phyloP scores from a whole-genome alignment of 768 basidiomycete species.

The Multifurca ochricompacta region DNA sequence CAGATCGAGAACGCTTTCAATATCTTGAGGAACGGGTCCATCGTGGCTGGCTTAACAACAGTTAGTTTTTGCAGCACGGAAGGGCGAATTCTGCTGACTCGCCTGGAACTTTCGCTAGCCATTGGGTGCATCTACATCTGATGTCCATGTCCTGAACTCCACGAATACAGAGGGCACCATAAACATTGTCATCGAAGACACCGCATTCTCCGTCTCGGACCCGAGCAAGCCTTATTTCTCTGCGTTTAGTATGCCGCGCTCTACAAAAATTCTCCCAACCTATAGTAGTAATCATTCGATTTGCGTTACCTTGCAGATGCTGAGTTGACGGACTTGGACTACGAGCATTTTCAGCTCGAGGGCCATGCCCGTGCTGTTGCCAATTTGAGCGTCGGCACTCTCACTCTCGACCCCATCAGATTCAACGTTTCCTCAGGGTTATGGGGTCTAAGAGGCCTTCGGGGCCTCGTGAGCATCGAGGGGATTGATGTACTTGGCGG shows the following conservation, averaged over 20 bases:
- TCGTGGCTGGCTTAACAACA: conserved; percentile 53
- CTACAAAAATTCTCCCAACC: background rate
- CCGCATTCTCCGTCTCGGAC: conserved; percentile 42
- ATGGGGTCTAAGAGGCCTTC: conserved; percentile 52
- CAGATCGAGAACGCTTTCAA: conserved; percentile 61
- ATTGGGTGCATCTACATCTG: conserved; percentile 54
- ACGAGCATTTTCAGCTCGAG: conserved; percentile 47
- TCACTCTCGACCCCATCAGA: conserved; percentile 63
- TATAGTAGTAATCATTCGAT: background rate
- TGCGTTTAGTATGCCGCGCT: conserved; percentile 51
- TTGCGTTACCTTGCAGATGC: conserved; percentile 35
- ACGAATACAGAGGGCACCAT: conserved; percentile 55
- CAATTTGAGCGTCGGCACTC: conserved; percentile 52
- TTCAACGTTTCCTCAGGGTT: conserved; percentile 61
- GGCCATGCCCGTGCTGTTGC: conserved; percentile 56
- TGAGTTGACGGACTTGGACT: conserved; percentile 43
- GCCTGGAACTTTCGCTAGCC: conserved; percentile 33
- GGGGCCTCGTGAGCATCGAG: conserved; percentile 46
- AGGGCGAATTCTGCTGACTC: background rate
- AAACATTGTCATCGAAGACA: conserved; percentile 52
- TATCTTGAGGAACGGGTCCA: conserved; percentile 44
- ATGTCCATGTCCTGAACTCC: conserved; percentile 42
- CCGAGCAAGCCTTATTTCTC: conserved; percentile 45
- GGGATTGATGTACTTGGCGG: conserved; percentile 63
- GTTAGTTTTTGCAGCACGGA: conserved; percentile 27